phyloP scores from a whole-genome alignment of 176 grass and related monocot species.

The Alopecurus myosuroides region DNA sequence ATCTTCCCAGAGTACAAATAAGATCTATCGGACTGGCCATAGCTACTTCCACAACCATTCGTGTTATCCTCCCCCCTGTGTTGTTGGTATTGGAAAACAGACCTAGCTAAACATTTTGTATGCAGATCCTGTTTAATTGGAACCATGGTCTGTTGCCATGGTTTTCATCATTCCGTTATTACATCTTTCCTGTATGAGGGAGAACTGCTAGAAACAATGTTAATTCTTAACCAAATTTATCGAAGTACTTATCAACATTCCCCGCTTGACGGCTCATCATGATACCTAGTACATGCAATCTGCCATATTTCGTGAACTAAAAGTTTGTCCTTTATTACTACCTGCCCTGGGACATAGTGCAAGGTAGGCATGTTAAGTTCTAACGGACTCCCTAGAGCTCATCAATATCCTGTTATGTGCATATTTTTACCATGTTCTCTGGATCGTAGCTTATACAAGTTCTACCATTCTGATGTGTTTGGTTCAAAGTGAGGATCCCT shows the following conservation, averaged over 20 bases:
- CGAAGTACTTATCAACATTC: background rate
- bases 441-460: background rate
- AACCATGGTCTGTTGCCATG: background rate
- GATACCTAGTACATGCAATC: background rate
- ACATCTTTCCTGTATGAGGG: background rate
- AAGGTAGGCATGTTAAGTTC: background rate
- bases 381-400: background rate
- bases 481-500: conserved; percentile 28
- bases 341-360: background rate
- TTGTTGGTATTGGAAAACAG: background rate
- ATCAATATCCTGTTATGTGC: background rate
- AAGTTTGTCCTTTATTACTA: background rate
- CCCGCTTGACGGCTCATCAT: background rate
- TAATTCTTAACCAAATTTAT: background rate
- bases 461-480: background rate
- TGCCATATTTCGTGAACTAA: background rate
- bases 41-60: background rate
- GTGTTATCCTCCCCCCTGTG: background rate
- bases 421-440: conserved; percentile 18
- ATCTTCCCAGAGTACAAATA: background rate
- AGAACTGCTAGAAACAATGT: background rate
- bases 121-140: background rate
- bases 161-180: background rate
- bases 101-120: background rate
- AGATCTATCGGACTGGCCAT: background rate